Conservation (phyloP, 2,329 filamentous ascomycete species). For the Fusarium guadeloupense region DNA sequence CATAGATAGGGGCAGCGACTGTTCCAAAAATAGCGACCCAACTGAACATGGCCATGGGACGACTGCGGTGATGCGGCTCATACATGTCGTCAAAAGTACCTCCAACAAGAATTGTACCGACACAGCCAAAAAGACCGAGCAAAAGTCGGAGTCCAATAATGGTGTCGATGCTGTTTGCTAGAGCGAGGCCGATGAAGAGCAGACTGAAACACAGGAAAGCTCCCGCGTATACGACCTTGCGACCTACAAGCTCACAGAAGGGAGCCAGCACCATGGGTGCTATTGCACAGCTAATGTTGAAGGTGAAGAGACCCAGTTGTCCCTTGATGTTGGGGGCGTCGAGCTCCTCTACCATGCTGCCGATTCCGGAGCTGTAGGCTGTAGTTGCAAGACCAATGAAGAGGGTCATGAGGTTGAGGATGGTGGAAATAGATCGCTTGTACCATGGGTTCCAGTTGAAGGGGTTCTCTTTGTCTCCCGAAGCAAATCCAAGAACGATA, state of each 20-base stretch:
- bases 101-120: conserved; percentile 37
- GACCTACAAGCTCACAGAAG: conserved; percentile 34
- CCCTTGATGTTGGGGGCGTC: conserved; percentile 32
- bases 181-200: conserved; percentile 32
- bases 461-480: conserved; percentile 35
- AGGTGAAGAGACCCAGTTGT: conserved; percentile 34
- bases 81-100: conserved; percentile 41
- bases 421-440: conserved; percentile 36
- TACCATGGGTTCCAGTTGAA: conserved; percentile 41
- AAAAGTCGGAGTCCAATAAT: conserved; percentile 36
- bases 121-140: conserved; percentile 37
- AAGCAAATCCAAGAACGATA: conserved; percentile 34
- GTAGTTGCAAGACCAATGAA: conserved; percentile 37
- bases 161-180: conserved; percentile 33
- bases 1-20: conserved; percentile 33
- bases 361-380: conserved; percentile 35
- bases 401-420: conserved; percentile 36
- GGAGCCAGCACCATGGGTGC: conserved; percentile 34
- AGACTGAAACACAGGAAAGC: conserved; percentile 35
- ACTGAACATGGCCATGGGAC: conserved; percentile 40
- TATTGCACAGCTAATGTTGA: conserved; percentile 37
- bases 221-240: conserved; percentile 33
- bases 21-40: conserved; percentile 39
- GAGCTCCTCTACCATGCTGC: conserved; percentile 28
- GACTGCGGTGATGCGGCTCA: conserved; percentile 35